These are phyloP conservation scores for Sanghuangporus sanghuang DNA, from an alignment of 1,284 basidiomycete species.

Conservation along the genomic window DNA sequence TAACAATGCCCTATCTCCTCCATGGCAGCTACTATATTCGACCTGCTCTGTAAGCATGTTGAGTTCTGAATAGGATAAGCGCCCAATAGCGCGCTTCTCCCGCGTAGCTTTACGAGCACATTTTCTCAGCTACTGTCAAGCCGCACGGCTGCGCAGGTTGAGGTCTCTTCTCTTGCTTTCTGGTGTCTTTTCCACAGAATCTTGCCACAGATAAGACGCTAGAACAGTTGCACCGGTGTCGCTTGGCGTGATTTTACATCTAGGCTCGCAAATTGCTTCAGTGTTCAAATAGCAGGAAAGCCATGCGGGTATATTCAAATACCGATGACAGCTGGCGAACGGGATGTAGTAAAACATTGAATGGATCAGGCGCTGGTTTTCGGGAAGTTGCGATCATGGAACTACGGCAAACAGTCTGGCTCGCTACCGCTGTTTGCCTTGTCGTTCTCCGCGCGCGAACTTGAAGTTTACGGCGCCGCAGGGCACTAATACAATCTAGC, in stretches of 20 bases:
- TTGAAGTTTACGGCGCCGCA: neutral
- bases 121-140: neutral
- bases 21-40: constrained; percentile 1
- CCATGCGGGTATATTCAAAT: neutral
- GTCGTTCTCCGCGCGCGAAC: neutral
- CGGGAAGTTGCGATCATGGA: neutral
- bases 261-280: neutral
- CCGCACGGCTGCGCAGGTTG: neutral
- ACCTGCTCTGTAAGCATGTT: neutral
- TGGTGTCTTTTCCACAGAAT: neutral
- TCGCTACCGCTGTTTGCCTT: neutral
- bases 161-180: neutral
- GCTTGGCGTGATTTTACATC: neutral
- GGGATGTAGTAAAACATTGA: neutral
- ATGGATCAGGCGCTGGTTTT: neutral
- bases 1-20: neutral
- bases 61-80: neutral
- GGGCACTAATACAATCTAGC: neutral
- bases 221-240: neutral
- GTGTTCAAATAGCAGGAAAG: neutral
- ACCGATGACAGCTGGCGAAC: neutral
- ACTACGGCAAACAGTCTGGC: neutral
- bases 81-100: constrained; percentile 4
- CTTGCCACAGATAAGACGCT: neutral
- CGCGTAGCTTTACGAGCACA: constrained; percentile 2